Conservation (phyloP, 371 early-diverging fungal genomes). For the Apophysomyces variabilis region DNA sequence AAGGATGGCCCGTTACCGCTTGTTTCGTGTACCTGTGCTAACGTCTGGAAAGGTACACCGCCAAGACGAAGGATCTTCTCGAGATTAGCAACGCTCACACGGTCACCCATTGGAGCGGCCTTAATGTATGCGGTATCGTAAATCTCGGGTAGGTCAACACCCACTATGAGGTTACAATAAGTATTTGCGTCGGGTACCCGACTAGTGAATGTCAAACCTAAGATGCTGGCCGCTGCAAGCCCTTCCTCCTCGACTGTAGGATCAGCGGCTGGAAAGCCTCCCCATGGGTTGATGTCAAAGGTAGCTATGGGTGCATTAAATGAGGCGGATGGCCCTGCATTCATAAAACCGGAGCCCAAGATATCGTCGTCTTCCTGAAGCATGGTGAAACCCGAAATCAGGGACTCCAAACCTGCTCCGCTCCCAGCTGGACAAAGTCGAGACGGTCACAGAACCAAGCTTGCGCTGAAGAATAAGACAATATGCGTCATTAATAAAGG, state of each 20-base stretch:
- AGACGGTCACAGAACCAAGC: too few species aligned
- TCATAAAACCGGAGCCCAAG: conserved; percentile 5
- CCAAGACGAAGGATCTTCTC: conserved; percentile 54
- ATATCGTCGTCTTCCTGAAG: conserved; percentile 1
- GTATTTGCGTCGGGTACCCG: background rate
- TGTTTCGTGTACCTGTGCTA: conserved; percentile 52
- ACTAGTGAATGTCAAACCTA: conserved; percentile 18
- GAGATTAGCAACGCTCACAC: conserved; percentile 52
- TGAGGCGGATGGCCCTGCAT: conserved; percentile 2
- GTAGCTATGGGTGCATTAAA: conserved; percentile 5
- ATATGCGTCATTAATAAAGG: too few species aligned
- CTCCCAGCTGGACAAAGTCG: too few species aligned
- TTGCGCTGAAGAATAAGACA: too few species aligned
- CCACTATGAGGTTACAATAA: conserved; percentile 33
- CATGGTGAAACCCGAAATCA: background rate
- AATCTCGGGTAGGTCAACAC: conserved; percentile 55
- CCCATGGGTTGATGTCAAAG: conserved; percentile 3
- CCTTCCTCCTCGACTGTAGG: conserved; percentile 9
- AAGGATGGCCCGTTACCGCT: background rate
- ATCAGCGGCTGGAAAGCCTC: background rate
- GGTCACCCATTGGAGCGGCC: conserved; percentile 55
- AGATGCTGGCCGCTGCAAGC: conserved; percentile 31
- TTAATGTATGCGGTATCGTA: conserved; percentile 61
- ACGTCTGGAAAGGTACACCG: conserved; percentile 49
- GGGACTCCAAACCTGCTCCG: too few species aligned